These are phyloP conservation scores for Ricinus communis DNA, from an alignment of 345 rosid genomes.

Conservation along the genomic window DNA sequence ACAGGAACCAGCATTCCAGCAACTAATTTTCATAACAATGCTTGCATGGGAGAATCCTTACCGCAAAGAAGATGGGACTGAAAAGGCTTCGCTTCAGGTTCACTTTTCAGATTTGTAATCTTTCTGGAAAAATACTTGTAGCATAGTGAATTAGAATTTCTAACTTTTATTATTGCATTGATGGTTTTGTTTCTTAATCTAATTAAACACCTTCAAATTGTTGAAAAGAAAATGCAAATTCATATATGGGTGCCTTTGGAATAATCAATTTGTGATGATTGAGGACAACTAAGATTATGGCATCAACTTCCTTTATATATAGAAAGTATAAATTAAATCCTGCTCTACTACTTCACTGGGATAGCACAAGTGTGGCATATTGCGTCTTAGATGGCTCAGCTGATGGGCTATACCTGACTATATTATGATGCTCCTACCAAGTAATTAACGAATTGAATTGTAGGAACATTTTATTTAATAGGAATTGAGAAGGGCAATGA, in stretches of 20 bases:
- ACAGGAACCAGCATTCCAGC: slow-evolving; percentile 93
- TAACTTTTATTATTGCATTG: neutral
- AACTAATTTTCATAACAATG: slow-evolving; percentile 88
- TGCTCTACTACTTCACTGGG: neutral
- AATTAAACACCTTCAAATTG: neutral
- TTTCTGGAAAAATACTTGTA: slow-evolving; percentile 17
- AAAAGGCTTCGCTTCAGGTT: slow-evolving; percentile 70
- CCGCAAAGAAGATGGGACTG: slow-evolving; percentile 38
- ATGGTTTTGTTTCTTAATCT: slow-evolving; percentile 6
- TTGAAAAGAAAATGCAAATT: neutral
- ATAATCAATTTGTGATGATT: neutral
- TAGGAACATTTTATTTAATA: neutral
- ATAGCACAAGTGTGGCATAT: neutral
- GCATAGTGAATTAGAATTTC: neutral
- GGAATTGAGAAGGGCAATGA: neutral
- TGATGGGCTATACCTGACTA: neutral
- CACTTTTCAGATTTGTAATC: neutral
- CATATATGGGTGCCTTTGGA: neutral
- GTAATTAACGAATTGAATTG: neutral
- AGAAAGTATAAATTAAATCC: neutral
- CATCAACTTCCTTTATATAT: neutral
- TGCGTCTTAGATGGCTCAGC: neutral
- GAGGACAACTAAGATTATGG: neutral
- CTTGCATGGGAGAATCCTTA: slow-evolving; percentile 92
- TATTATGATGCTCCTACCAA: neutral